A percentile compares a stretch with the other conserved stretches of the same genome.
These are phyloP conservation scores for Berberis thunbergii DNA, from an alignment of 164 flowering plant genomes.

Conservation along the genomic window DNA sequence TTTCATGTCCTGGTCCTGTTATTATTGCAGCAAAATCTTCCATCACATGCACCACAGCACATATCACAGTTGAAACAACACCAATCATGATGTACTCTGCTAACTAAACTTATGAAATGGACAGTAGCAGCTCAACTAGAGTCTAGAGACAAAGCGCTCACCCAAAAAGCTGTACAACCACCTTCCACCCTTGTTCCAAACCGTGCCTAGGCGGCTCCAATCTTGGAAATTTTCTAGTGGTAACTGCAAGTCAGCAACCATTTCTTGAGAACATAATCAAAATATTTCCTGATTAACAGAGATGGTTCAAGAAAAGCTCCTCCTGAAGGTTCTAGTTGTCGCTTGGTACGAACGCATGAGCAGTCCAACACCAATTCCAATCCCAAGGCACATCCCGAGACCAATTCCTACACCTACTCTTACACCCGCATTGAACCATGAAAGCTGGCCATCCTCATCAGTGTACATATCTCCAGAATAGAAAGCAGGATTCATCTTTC, in stretches of 20 bases:
- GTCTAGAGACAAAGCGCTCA: too few species aligned
- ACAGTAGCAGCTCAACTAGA: too few species aligned
- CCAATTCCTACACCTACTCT: slow-evolving; percentile 95
- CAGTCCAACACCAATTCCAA: slow-evolving; percentile 83
- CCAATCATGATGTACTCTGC: too few species aligned
- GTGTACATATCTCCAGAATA: slow-evolving; percentile 50
- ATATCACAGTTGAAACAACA: too few species aligned
- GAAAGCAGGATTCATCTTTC: slow-evolving; percentile 27
- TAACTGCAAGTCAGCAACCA: not conserved
- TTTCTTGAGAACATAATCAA: slow-evolving; percentile 4
- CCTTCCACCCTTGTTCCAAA: not conserved
- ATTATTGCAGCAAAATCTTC: too few species aligned
- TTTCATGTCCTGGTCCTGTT: too few species aligned
- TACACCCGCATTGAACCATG: slow-evolving; percentile 96
- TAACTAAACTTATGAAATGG: too few species aligned
- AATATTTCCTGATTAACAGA: not conserved
- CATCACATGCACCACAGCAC: too few species aligned
- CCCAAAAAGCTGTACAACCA: not conserved
- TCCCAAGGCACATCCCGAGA: slow-evolving; percentile 85
- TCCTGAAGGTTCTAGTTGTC: slow-evolving; percentile 71
- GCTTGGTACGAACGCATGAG: slow-evolving; percentile 92
- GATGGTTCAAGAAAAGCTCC: slow-evolving; percentile 44
- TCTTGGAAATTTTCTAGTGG: not conserved
- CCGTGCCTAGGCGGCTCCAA: not conserved
- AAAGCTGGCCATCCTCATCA: slow-evolving; percentile 76